These are phyloP conservation scores for Leccinum variicolor DNA, from an alignment of 768 basidiomycete species.

Conservation along the genomic window DNA sequence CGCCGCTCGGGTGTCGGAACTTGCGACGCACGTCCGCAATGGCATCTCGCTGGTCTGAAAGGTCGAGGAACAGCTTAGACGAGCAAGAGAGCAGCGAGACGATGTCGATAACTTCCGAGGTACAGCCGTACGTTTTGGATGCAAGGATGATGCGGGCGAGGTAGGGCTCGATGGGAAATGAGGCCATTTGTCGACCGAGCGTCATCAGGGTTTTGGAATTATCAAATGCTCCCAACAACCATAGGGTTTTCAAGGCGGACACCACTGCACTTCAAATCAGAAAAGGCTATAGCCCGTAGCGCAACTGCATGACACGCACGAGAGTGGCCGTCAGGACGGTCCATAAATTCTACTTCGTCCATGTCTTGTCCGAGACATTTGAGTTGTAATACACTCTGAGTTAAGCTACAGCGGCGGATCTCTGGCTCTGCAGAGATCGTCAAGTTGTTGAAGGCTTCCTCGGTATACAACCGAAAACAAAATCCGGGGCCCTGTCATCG, in stretches of 20 bases:
- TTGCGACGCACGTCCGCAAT: conserved; percentile 68
- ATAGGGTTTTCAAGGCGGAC: conserved; percentile 68
- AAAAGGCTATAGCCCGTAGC: neutral
- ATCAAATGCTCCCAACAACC: conserved; percentile 77
- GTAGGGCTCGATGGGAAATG: conserved; percentile 89
- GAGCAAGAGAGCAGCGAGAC: conserved; percentile 80
- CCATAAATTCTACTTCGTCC: conserved; percentile 84
- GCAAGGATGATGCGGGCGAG: conserved; percentile 78
- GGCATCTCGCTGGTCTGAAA: conserved; percentile 68
- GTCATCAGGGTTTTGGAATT: conserved; percentile 60
- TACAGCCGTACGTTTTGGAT: conserved; percentile 69
- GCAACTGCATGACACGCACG: conserved; percentile 46
- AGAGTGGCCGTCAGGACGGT: conserved; percentile 71
- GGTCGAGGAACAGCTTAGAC: conserved; percentile 78
- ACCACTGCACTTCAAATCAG: conserved; percentile 38
- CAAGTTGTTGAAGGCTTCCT: conserved; percentile 70
- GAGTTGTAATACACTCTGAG: conserved; percentile 80
- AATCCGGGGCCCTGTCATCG: conserved; percentile 62
- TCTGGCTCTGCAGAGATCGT: conserved; percentile 74
- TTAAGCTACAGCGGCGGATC: conserved; percentile 83
- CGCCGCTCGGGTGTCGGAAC: conserved; percentile 82
- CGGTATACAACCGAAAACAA: conserved; percentile 93
- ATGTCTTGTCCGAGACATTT: conserved; percentile 81
- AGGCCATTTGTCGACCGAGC: conserved; percentile 79
- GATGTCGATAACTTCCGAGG: conserved; percentile 77